phyloP scores from a whole-genome alignment of 2,329 filamentous ascomycete species.

The Byssochlamys sp. region DNA sequence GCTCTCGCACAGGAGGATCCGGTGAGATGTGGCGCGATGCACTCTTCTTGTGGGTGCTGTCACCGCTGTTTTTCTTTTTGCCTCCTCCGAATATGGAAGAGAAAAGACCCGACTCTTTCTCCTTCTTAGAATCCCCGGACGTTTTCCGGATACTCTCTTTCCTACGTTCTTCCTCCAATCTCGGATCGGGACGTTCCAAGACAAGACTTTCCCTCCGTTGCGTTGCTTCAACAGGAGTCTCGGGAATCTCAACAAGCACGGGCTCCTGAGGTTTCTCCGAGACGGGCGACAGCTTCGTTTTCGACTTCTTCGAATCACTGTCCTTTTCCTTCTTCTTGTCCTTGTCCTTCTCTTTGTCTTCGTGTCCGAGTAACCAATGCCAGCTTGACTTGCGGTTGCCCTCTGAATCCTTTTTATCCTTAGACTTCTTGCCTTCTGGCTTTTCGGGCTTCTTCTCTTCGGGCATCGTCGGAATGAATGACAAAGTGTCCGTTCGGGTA shows the following conservation, averaged over 20 bases:
- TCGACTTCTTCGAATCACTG: conserved; percentile 52
- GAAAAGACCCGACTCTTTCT: conserved; percentile 79
- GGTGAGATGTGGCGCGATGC: conserved; percentile 66
- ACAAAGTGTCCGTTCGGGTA: conserved; percentile 65
- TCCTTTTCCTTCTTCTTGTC: conserved; percentile 53
- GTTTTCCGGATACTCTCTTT: conserved; percentile 69
- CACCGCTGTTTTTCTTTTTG: conserved; percentile 76
- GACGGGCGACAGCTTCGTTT: conserved; percentile 38
- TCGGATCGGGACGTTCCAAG: conserved; percentile 68
- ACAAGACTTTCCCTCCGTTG: conserved; percentile 63
- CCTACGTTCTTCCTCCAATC: conserved; percentile 60
- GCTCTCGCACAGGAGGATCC: conserved; percentile 61
- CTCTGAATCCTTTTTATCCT: conserved; percentile 64
- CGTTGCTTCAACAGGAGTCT: conserved; percentile 69
- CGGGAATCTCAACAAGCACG: conserved; percentile 73
- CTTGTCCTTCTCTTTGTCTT: conserved; percentile 59
- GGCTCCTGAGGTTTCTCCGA: conserved; percentile 57
- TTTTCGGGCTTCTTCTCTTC: conserved; percentile 56
- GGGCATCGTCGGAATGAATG: conserved; percentile 65
- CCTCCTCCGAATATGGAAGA: conserved; percentile 83
- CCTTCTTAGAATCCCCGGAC: conserved; percentile 61
- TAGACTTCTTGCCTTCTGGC: conserved; percentile 55
- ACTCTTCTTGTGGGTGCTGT: conserved; percentile 64
- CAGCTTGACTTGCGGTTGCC: conserved; percentile 65
- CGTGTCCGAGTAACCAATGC: conserved; percentile 64